phyloP scores from a whole-genome alignment of 768 basidiomycete genomes.

The Naganishia vishniacii region DNA sequence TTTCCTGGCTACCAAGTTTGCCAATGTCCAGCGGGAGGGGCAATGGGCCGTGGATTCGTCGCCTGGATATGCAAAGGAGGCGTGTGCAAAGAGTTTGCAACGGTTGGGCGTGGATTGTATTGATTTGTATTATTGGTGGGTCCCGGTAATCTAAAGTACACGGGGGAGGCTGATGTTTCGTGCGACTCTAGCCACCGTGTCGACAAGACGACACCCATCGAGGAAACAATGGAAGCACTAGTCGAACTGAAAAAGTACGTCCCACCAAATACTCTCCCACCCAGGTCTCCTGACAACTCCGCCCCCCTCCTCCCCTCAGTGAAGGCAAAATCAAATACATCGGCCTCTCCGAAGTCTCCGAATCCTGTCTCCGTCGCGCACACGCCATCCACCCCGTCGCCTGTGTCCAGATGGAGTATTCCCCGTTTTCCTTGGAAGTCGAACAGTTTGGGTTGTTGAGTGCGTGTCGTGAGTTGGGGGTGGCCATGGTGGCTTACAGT shows the following conservation, averaged over 20 bases:
- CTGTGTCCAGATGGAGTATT: constrained; percentile 32
- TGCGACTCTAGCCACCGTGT: constrained; percentile 36
- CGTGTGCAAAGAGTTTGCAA: constrained; percentile 28
- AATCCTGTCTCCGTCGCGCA: constrained; percentile 54
- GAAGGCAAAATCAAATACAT: constrained; percentile 55
- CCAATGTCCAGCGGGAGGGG: not conserved
- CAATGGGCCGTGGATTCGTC: constrained; percentile 11
- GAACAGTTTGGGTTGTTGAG: constrained; percentile 47
- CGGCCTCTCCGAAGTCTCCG: constrained; percentile 57
- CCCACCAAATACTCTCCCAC: not conserved
- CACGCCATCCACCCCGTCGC: constrained; percentile 40
- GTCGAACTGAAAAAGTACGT: constrained; percentile 29
- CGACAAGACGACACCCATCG: constrained; percentile 36
- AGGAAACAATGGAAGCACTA: constrained; percentile 32
- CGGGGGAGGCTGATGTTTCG: constrained; percentile 1
- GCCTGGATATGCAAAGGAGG: constrained; percentile 30
- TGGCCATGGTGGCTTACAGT: constrained; percentile 55
- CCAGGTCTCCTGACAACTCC: not conserved
- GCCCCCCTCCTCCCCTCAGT: constrained; percentile 30
- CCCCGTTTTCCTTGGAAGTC: constrained; percentile 24
- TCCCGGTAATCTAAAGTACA: too few species aligned
- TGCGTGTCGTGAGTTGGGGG: constrained; percentile 54
- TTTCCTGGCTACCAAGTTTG: constrained; percentile 63
- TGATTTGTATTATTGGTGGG: constrained; percentile 30
- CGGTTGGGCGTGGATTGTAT: constrained; percentile 30